Base-by-base conservation (phyloP, 306 rosid genomes). In the Dryas alaskensis region DNA sequence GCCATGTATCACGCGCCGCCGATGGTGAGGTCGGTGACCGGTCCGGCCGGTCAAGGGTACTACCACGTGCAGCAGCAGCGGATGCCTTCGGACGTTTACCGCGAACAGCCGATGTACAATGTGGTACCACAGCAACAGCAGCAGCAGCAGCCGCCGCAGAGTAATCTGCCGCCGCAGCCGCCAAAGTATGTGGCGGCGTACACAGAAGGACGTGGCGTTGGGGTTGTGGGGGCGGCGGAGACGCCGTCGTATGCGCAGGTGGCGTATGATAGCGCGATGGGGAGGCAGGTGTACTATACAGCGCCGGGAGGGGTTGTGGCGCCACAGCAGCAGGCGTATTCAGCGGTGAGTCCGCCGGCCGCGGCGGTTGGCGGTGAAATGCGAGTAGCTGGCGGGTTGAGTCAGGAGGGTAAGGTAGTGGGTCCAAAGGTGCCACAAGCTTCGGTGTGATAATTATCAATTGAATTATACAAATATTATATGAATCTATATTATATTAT, bases 241-340 rank as follows among this genome's bases (percentile, higher is more conserved):
- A 6, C 73, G 10, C 64, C 72, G 49, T 64, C 64, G 59, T 84
- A 81, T 45, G 69, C 81, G 0, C 87, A 81, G 79, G 74, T 84
- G 77, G 87, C 77, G 68, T 91, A 89, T 47, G 97, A 94, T 65
- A 78, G 88, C 49, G 70, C 66, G 4, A 80, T 75, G 59, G 94
- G 97, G 60, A 89, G 98, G 76, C 98, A 89, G 40, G 89, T 94
- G 48, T 94, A 89, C 78, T 94, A 89, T 46, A 81, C 88, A 37
- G 69, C 88, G 4, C 82, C 81, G 1, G 92, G 89, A 1, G 92
- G 92, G 3, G 60, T 78, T 57, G 68, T 78, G 73, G 60, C 65
- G 53, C 54, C 64, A 4, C 83, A 79, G 50, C 67, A 27, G 57
- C 78, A 51, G 70, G 53, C 59, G 9, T 73, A 61, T 22, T 53